Percentiles rank a stretch among this genome's conserved stretches.
These are phyloP conservation scores for Balansia obtecta DNA, from an alignment of 2,329 filamentous ascomycete genomes.

Conservation along the genomic window DNA sequence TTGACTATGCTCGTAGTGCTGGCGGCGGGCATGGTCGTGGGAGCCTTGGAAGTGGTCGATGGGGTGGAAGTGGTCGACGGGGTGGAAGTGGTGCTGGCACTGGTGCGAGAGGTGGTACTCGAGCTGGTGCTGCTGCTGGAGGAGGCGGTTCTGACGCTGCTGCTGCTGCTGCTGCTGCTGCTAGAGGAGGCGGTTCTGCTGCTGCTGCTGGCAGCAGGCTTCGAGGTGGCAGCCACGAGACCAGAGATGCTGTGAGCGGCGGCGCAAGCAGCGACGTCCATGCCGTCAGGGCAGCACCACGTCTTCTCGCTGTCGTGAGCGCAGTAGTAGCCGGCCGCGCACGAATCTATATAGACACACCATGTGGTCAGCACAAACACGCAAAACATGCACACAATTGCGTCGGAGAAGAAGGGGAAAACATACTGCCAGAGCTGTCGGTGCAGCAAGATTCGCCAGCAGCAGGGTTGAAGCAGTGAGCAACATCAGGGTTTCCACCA, in stretches of 20 bases:
- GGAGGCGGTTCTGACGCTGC: conserved; percentile 10
- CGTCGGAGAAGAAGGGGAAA: neutral
- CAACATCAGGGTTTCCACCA: conserved; percentile 29
- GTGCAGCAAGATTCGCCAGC: conserved; percentile 44
- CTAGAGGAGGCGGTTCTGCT: conserved; percentile 17
- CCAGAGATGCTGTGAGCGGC: conserved; percentile 35
- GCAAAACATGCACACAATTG: too few species aligned
- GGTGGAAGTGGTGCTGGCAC: conserved; percentile 16
- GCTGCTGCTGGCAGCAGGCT: conserved; percentile 14
- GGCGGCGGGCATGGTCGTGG: conserved; percentile 16
- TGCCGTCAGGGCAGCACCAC: conserved; percentile 47
- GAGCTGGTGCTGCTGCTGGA: conserved; percentile 15
- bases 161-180: conserved; percentile 12
- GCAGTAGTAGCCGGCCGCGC: conserved; percentile 50
- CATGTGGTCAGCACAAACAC: neutral
- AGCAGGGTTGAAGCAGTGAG: conserved; percentile 46
- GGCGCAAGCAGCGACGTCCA: conserved; percentile 43
- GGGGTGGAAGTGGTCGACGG: conserved; percentile 14
- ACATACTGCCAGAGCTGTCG: conserved; percentile 43
- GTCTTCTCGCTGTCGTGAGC: conserved; percentile 39
- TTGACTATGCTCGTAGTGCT: conserved; percentile 13
- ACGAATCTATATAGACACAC: conserved; percentile 38
- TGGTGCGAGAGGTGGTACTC: conserved; percentile 13
- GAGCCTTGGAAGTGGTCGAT: conserved; percentile 10
- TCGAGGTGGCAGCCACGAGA: conserved; percentile 25